Conservation (phyloP, 495 filamentous ascomycete species). For the Cairneyella variabilis region DNA sequence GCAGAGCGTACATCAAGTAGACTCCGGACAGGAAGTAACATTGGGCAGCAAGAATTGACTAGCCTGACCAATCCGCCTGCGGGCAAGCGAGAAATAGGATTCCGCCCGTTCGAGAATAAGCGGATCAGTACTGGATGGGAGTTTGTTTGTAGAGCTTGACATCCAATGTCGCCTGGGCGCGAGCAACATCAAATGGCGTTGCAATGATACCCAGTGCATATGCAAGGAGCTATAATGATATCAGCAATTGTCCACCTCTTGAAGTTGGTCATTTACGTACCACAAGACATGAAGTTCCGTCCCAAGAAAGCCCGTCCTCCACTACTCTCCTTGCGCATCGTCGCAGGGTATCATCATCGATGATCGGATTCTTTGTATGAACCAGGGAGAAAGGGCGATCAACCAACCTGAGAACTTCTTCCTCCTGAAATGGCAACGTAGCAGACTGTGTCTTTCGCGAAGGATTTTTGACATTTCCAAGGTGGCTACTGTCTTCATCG, state of each 20-base stretch:
- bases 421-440: too few species aligned
- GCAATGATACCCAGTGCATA: not conserved
- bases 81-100: not conserved
- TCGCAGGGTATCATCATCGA: constrained; percentile 10
- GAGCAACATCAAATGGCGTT: not conserved
- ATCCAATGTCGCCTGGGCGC: not conserved
- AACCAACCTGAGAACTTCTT: not conserved
- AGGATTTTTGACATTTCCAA: too few species aligned
- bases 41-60: not conserved
- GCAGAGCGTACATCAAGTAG: not conserved
- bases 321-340: not conserved
- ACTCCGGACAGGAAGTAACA: not conserved
- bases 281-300: constrained; percentile 21
- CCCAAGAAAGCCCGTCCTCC: constrained; percentile 20
- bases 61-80: not conserved
- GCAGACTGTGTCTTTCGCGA: too few species aligned
- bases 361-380: constrained; percentile 26
- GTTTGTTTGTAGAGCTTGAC: not conserved
- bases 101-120: too few species aligned
- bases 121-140: too few species aligned
- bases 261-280: constrained; percentile 1
- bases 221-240: too few species aligned
- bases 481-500: too few species aligned
- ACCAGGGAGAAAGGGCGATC: constrained; percentile 21
- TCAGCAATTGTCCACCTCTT: not conserved